A percentile compares a stretch with the other conserved stretches of the same genome.
phyloP scores from a whole-genome alignment of 805 yeast genomes.

The Yamadazyma insecticola region DNA sequence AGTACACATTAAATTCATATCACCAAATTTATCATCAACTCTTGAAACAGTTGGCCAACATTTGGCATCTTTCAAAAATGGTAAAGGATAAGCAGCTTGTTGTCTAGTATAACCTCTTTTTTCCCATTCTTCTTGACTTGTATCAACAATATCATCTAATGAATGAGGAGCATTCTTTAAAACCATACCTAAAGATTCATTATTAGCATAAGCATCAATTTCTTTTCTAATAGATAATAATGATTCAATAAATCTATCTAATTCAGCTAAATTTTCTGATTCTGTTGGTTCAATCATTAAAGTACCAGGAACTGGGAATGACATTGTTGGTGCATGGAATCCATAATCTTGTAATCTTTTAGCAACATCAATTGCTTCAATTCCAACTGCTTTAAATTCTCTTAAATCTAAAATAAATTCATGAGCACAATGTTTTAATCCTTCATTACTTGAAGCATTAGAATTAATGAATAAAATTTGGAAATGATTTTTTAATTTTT shows the following conservation, averaged over 20 bases:
- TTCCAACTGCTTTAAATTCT: constrained; percentile 70
- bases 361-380: constrained; percentile 95
- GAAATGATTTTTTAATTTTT: constrained; percentile 64
- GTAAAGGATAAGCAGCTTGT: constrained; percentile 88
- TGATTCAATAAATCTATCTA: constrained; percentile 87
- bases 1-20: constrained; percentile 85
- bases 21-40: constrained; percentile 93
- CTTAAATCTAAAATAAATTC: constrained; percentile 93
- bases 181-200: constrained; percentile 61
- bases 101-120: constrained; percentile 86
- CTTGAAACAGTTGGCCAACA: constrained; percentile 96
- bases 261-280: constrained; percentile 81
- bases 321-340: constrained; percentile 98
- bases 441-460: constrained; percentile 27
- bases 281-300: constrained; percentile 98
- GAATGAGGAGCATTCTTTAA: constrained; percentile 93
- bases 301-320: constrained; percentile 97
- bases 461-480: constrained; percentile 69
- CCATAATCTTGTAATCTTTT: constrained; percentile 97
- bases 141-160: constrained; percentile 65
- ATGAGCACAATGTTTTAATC: constrained; percentile 83
- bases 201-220: constrained; percentile 66
- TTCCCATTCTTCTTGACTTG: constrained; percentile 66
- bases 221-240: constrained; percentile 79
- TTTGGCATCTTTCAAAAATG: constrained; percentile 67